A percentile compares a stretch with the other conserved stretches of the same genome.
These are phyloP conservation scores for Medicago arabica DNA, from an alignment of 306 rosid genomes.

Conservation along the genomic window DNA sequence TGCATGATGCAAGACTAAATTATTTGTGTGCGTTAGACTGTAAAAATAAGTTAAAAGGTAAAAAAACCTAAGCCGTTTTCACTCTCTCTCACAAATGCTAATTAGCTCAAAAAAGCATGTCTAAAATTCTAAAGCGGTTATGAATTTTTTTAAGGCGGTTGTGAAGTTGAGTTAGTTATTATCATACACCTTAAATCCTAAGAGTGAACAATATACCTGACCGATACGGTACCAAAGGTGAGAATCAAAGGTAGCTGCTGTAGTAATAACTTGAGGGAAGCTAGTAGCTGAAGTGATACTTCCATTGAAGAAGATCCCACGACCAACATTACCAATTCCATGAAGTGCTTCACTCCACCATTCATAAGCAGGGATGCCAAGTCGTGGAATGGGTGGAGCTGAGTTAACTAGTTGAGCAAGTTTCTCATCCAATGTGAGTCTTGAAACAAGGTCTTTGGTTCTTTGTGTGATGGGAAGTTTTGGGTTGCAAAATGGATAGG, in stretches of 20 bases:
- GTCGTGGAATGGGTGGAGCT: slow-evolving; percentile 84
- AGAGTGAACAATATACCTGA: slow-evolving; percentile 41
- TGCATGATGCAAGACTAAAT: no score
- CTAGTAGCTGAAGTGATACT: slow-evolving; percentile 63
- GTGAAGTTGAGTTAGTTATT: no score
- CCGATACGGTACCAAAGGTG: slow-evolving; percentile 83
- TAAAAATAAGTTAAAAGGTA: no score
- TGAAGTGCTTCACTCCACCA: slow-evolving; percentile 98
- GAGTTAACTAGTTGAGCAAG: slow-evolving; percentile 84
- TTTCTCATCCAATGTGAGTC: slow-evolving; percentile 91
- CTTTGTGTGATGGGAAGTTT: slow-evolving; percentile 55
- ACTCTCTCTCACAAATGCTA: no score
- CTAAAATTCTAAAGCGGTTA: no score
- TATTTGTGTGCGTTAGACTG: no score
- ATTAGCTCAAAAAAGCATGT: no score
- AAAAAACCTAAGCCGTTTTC: no score
- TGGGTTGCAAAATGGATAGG: slow-evolving; percentile 77
- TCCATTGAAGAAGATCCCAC: slow-evolving; percentile 59
- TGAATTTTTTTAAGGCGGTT: no score
- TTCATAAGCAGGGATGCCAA: slow-evolving; percentile 77
- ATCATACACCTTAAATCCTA: background rate
- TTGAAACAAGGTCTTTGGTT: slow-evolving; percentile 72
- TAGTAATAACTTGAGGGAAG: slow-evolving; percentile 96
- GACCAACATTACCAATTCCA: slow-evolving; percentile 65
- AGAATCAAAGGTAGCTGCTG: slow-evolving; percentile 80